Conservation (phyloP, 2,329 filamentous ascomycete genomes). For the Aspergillus chevalieri region DNA sequence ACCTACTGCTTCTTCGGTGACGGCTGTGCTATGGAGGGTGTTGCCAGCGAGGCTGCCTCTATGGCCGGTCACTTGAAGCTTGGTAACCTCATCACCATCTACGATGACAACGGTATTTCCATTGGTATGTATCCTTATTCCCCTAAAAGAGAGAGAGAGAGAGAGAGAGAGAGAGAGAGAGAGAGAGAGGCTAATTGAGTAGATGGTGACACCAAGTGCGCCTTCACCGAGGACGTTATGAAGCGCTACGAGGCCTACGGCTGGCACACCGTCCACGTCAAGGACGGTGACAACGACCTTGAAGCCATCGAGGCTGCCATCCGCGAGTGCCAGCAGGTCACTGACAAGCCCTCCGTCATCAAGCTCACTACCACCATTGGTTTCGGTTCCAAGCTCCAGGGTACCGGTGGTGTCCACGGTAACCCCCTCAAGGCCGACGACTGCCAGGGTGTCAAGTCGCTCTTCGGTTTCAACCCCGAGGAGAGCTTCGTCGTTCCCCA, state of each 20-base stretch:
- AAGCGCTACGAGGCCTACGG: conserved; percentile 96
- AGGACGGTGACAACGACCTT: conserved; percentile 84
- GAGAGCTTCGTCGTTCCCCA: conserved; percentile 90
- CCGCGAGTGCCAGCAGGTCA: conserved; percentile 75
- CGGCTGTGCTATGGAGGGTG: conserved; percentile 97
- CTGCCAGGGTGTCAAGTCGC: conserved; percentile 84
- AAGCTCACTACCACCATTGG: conserved; percentile 97
- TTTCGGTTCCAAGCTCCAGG: conserved; percentile 86
- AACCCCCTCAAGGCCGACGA: conserved; percentile 93
- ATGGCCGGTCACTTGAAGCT: conserved; percentile 94
- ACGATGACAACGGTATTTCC: conserved; percentile 98
- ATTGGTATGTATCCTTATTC: conserved; percentile 49
- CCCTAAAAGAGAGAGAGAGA: too few relatives aligned
- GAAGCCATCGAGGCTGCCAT: conserved; percentile 83
- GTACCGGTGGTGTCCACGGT: conserved; percentile 92
- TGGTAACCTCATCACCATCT: conserved; percentile 93
- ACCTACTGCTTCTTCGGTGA: conserved; percentile 96
- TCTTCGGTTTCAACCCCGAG: conserved; percentile 93
- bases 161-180: too few relatives aligned
- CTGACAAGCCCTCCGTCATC: conserved; percentile 94
- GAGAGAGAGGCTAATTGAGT: neutral
- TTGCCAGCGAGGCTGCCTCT: conserved; percentile 87
- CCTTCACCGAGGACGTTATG: conserved; percentile 93
- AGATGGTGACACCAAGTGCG: conserved; percentile 92
- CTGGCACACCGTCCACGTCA: conserved; percentile 83